A percentile compares a stretch with the other conserved stretches of the same genome.
These are phyloP conservation scores for Diaporthe vexans DNA, from an alignment of 2,329 filamentous ascomycete species.

Conservation along the genomic window DNA sequence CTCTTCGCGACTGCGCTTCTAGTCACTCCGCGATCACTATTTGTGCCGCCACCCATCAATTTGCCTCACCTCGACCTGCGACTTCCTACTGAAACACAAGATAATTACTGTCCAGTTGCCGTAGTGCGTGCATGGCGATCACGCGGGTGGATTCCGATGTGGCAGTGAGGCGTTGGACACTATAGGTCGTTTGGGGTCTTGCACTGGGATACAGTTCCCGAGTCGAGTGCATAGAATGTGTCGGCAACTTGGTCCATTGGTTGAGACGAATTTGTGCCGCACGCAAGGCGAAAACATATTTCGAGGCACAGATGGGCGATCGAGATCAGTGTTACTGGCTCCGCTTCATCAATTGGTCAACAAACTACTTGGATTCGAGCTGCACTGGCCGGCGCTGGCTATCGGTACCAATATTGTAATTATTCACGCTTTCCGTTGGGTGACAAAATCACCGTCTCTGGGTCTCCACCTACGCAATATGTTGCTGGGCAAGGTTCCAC, in stretches of 20 bases:
- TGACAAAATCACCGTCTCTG: background rate
- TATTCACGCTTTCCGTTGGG: no score
- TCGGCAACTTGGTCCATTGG: conserved; percentile 7
- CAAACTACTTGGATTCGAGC: no score
- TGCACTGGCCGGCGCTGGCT: no score
- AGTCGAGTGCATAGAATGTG: background rate
- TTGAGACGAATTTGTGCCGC: background rate
- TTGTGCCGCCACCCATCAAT: background rate
- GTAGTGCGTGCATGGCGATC: background rate
- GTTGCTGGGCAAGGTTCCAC: background rate
- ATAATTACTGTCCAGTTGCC: background rate
- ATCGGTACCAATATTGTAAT: no score
- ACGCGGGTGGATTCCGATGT: background rate
- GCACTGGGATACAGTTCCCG: background rate
- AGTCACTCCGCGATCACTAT: conserved; percentile 1
- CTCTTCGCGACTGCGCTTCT: background rate
- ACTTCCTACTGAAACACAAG: background rate
- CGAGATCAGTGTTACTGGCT: background rate
- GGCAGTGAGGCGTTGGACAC: background rate
- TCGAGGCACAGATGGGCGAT: background rate
- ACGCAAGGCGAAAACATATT: conserved; percentile 10
- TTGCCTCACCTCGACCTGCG: background rate
- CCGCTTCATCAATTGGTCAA: background rate
- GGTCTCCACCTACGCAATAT: conserved; percentile 1
- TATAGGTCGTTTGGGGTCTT: background rate